Conservation (phyloP, 208 protist genomes). For the Phytomonas sp. region DNA sequence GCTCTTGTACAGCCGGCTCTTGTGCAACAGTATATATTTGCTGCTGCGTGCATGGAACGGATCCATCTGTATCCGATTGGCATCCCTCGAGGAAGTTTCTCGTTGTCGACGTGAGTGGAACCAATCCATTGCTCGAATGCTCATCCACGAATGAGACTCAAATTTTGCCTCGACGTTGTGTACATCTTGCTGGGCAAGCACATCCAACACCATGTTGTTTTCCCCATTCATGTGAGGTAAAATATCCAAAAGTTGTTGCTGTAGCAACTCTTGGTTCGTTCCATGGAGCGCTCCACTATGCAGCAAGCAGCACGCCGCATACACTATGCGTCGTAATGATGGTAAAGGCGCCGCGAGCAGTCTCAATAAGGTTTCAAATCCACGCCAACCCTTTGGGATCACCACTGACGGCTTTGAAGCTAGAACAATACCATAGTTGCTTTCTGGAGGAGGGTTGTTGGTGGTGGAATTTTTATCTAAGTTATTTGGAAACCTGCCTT, state of each 20-base stretch:
- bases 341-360: conserved; percentile 65
- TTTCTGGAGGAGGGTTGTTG: not conserved
- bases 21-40: conserved; percentile 51
- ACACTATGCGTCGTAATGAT: conserved; percentile 55
- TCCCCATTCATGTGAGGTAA: conserved; percentile 43
- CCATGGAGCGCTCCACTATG: conserved; percentile 33
- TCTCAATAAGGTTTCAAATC: conserved; percentile 59
- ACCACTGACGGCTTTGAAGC: conserved; percentile 16
- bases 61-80: conserved; percentile 1
- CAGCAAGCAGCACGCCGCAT: conserved; percentile 59
- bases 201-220: conserved; percentile 44
- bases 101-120: not conserved
- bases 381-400: conserved; percentile 50
- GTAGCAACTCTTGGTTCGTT: conserved; percentile 27
- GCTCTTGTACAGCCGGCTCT: conserved; percentile 56
- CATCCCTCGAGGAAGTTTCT: not conserved
- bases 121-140: not conserved
- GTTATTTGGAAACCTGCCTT: not conserved
- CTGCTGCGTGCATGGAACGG: not conserved
- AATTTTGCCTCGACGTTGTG: conserved; percentile 43
- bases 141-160: conserved; percentile 16
- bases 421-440: not conserved
- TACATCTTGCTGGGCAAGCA: conserved; percentile 48
- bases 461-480: not conserved
- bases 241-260: conserved; percentile 38